phyloP scores from a whole-genome alignment of 768 basidiomycete genomes.

The Lactarius deliciosus region DNA sequence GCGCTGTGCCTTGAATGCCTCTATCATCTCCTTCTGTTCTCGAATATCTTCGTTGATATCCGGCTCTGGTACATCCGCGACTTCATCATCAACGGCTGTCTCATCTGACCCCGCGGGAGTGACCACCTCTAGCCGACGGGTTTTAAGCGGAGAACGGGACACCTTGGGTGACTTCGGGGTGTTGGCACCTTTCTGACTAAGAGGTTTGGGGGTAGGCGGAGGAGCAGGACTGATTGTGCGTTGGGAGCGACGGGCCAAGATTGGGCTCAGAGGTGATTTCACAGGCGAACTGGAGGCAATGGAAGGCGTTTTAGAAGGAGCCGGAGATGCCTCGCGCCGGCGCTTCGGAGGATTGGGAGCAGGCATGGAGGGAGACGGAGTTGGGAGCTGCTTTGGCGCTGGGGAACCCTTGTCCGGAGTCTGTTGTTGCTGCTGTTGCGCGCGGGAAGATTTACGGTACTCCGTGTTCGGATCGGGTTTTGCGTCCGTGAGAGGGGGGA shows the following conservation, averaged over 20 bases:
- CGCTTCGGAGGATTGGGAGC: slow-evolving; percentile 37
- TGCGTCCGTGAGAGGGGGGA: slow-evolving; percentile 67
- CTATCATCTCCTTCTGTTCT: slow-evolving; percentile 77
- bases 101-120: slow-evolving; percentile 60
- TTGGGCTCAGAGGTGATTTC: slow-evolving; percentile 23
- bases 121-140: slow-evolving; percentile 39
- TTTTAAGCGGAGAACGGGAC: slow-evolving; percentile 38
- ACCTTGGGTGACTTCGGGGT: slow-evolving; percentile 40
- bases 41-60: slow-evolving; percentile 69
- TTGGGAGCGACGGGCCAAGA: slow-evolving; percentile 43
- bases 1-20: slow-evolving; percentile 65
- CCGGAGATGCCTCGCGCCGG: slow-evolving; percentile 68
- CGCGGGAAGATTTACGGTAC: slow-evolving; percentile 70
- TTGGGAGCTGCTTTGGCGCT: slow-evolving; percentile 34
- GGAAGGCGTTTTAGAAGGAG: slow-evolving; percentile 46
- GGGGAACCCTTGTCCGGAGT: slow-evolving; percentile 28
- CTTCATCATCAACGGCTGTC: slow-evolving; percentile 62
- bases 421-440: slow-evolving; percentile 38
- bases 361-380: slow-evolving; percentile 39
- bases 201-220: slow-evolving; percentile 40
- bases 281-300: slow-evolving; percentile 28
- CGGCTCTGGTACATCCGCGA: slow-evolving; percentile 50
- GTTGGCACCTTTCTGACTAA: slow-evolving; percentile 34
- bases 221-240: slow-evolving; percentile 45
- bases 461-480: slow-evolving; percentile 71